phyloP scores from a whole-genome alignment of 2,329 filamentous ascomycete genomes.

The Aspergillus aculeatinus region DNA sequence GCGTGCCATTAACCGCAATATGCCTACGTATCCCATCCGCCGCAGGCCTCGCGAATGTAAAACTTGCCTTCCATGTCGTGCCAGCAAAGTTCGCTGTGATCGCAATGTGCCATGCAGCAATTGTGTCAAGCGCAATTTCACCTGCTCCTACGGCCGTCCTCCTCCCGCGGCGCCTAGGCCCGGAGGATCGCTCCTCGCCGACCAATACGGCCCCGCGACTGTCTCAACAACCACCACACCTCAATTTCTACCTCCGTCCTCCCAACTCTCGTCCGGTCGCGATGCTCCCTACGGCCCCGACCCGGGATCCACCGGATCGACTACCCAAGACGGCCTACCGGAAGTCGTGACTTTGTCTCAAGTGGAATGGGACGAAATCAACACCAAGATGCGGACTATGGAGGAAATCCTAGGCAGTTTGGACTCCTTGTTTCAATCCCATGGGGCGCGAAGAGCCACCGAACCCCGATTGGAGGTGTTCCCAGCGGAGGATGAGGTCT shows the following conservation, averaged over 20 bases:
- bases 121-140: conserved; percentile 43
- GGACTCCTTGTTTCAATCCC: conserved; percentile 30
- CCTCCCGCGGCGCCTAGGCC: conserved; percentile 18
- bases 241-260: conserved; percentile 13
- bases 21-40: conserved; percentile 38
- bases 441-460: conserved; percentile 22
- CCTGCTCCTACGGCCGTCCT: conserved; percentile 38
- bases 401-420: conserved; percentile 35
- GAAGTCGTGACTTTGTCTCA: conserved; percentile 34
- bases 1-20: conserved; percentile 11
- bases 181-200: conserved; percentile 11
- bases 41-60: conserved; percentile 43
- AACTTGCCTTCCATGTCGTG: conserved; percentile 51
- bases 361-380: conserved; percentile 38
- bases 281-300: conserved; percentile 25
- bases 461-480: conserved; percentile 15
- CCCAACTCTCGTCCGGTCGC: conserved; percentile 13
- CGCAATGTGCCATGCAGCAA: conserved; percentile 43
- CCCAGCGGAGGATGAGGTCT: conserved; percentile 16
- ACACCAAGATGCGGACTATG: conserved; percentile 36
- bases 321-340: conserved; percentile 21
- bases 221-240: conserved; percentile 19
- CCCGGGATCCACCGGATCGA: conserved; percentile 1
- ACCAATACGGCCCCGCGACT: conserved; percentile 16
- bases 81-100: conserved; percentile 52